A percentile compares a stretch with the other conserved stretches of the same genome.
Evolutionary conservation across 176 grass and related monocot genomes (phyloP).

Genomic region (Elymus sibiricus): DNA sequence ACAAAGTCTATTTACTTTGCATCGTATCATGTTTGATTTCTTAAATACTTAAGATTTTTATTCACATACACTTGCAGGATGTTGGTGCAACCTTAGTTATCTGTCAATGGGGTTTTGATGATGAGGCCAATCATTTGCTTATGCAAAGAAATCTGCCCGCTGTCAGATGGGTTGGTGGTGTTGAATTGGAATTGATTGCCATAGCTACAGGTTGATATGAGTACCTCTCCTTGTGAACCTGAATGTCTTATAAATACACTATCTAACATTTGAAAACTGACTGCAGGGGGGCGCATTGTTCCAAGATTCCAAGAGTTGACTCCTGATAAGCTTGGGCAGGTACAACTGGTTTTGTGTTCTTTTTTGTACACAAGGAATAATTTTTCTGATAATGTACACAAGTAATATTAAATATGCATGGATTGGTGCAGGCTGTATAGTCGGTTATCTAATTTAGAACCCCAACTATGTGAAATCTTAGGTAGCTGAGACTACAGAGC

Average conservation of each 20-base stretch:
- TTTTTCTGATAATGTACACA: neutral
- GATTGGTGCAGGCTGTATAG: neutral
- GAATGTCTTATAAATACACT: neutral
- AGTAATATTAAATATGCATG: neutral
- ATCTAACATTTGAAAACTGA: slow-evolving; percentile 27
- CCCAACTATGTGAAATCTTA: neutral
- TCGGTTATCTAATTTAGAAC: neutral
- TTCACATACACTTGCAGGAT: slow-evolving; percentile 44
- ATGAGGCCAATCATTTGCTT: slow-evolving; percentile 92
- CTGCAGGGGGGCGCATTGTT: slow-evolving; percentile 76
- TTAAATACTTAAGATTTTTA: neutral
- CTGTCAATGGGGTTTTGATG: slow-evolving; percentile 96
- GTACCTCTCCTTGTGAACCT: neutral
- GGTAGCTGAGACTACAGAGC: neutral
- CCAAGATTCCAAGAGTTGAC: slow-evolving; percentile 84
- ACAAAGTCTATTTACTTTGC: neutral
- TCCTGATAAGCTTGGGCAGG: slow-evolving; percentile 80
- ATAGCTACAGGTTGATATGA: slow-evolving; percentile 71
- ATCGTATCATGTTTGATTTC: neutral
- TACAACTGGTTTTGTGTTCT: slow-evolving; percentile 25
- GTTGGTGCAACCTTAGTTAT: slow-evolving; percentile 88
- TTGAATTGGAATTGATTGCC: slow-evolving; percentile 96
- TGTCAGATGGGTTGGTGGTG: slow-evolving; percentile 98
- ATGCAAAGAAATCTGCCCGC: slow-evolving; percentile 90
- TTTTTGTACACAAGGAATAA: neutral